Percentiles rank a stretch among this genome's conserved stretches.
Conservation (phyloP, 148 eudicot species). For the Vaccinium corymbosum region DNA sequence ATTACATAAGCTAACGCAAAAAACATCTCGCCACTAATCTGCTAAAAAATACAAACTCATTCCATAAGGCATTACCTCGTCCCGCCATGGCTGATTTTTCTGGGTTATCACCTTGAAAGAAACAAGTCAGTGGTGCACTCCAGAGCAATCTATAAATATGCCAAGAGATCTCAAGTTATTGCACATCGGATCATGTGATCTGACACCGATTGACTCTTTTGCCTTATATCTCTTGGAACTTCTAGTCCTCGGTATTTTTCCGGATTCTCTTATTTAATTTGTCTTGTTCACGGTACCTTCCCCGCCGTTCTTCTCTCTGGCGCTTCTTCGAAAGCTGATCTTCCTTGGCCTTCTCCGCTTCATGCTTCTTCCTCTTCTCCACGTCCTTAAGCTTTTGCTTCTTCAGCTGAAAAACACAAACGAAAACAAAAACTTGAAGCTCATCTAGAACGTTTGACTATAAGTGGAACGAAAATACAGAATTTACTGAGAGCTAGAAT, state of each 20-base stretch:
- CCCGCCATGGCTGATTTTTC: conserved; percentile 7
- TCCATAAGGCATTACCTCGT: neutral
- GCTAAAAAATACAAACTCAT: neutral
- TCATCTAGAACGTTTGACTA: neutral
- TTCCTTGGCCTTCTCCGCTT: conserved; percentile 57
- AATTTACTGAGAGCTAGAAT: neutral
- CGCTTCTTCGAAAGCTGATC: conserved; percentile 60
- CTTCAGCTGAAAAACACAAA: conserved; percentile 46
- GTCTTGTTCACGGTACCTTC: conserved; percentile 66
- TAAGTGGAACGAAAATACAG: neutral
- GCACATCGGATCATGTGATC: neutral
- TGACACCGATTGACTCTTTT: neutral
- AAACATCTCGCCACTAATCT: neutral
- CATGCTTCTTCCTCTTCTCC: conserved; percentile 52
- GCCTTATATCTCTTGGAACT: neutral
- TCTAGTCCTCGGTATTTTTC: conserved; percentile 17
- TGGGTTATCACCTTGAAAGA: neutral
- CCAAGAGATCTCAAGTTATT: neutral
- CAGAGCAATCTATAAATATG: neutral
- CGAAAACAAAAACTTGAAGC: neutral
- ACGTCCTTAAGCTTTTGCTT: conserved; percentile 54
- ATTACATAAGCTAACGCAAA: neutral
- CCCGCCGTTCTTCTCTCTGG: conserved; percentile 73
- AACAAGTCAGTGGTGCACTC: neutral
- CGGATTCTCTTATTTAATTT: conserved; percentile 67